Evolutionary conservation across 2,329 filamentous ascomycete genomes (phyloP).

Genomic region (Ophiostoma tasmaniense): DNA sequence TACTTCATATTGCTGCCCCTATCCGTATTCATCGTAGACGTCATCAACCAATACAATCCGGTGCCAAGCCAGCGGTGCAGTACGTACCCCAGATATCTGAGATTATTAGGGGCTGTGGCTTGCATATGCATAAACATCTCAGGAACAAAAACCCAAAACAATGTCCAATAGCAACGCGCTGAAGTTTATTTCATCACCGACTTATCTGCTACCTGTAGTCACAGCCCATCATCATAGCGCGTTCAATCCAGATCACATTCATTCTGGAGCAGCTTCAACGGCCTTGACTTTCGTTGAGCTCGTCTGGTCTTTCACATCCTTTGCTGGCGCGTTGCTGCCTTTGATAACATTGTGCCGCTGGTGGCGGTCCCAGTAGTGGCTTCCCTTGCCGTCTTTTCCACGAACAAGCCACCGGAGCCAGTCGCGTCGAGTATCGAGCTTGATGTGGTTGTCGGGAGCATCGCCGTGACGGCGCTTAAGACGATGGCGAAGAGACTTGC

Average conservation of each 20-base stretch:
- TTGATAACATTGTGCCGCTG: background rate
- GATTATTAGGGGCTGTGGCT: background rate
- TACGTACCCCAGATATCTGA: background rate
- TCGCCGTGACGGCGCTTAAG: background rate
- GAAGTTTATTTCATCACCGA: background rate
- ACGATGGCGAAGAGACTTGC: background rate
- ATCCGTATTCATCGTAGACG: background rate
- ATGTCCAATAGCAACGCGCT: background rate
- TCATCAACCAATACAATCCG: background rate
- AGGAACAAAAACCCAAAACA: background rate
- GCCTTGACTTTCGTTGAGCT: background rate
- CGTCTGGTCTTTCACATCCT: background rate
- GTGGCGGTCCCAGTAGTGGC: background rate
- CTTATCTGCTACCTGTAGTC: background rate
- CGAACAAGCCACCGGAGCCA: slow-evolving; percentile 10
- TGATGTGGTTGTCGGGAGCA: background rate
- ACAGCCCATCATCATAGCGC: background rate
- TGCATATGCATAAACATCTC: background rate
- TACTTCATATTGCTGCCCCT: background rate
- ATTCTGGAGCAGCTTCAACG: background rate
- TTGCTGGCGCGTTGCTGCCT: background rate
- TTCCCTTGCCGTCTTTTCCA: background rate
- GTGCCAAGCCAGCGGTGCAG: background rate
- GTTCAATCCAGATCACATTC: background rate
- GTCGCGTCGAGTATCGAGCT: slow-evolving; percentile 6